These are phyloP conservation scores for Theobroma grandiflorum DNA, from an alignment of 441 rosid genomes.

Conservation along the genomic window DNA sequence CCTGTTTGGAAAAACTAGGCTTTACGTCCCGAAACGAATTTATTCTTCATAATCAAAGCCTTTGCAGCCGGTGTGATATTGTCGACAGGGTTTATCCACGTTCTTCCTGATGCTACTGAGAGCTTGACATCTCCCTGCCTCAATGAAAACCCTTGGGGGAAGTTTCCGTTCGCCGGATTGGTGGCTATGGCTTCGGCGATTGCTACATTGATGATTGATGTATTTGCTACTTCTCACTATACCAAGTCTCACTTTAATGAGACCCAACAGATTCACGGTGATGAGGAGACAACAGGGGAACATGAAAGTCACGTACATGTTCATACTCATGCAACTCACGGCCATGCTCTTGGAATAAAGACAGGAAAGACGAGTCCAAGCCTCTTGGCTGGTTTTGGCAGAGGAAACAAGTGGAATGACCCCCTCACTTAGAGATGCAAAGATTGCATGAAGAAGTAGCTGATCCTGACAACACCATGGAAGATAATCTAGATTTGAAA, in stretches of 20 bases:
- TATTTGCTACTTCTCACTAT: conserved; percentile 54
- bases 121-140: neutral
- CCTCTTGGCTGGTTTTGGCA: too few species aligned
- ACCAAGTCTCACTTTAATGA: conserved; percentile 30
- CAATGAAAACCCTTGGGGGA: too few species aligned
- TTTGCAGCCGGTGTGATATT: conserved; percentile 81
- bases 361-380: too few species aligned
- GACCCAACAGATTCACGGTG: conserved; percentile 20
- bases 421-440: too few species aligned
- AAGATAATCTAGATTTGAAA: too few species aligned
- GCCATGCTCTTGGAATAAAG: too few species aligned
- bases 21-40: conserved; percentile 47
- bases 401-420: too few species aligned
- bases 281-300: conserved; percentile 31
- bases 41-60: conserved; percentile 70
- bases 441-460: too few species aligned
- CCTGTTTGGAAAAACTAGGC: conserved; percentile 44
- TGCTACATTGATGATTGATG: conserved; percentile 54
- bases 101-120: too few species aligned
- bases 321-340: conserved; percentile 55
- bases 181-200: conserved; percentile 72
- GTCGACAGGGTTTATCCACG: conserved; percentile 58
- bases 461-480: too few species aligned
- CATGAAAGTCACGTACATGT: neutral
- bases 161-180: conserved; percentile 73